These are phyloP conservation scores for Fusarium sp. DNA, from an alignment of 2,329 filamentous ascomycete genomes.

Conservation along the genomic window DNA sequence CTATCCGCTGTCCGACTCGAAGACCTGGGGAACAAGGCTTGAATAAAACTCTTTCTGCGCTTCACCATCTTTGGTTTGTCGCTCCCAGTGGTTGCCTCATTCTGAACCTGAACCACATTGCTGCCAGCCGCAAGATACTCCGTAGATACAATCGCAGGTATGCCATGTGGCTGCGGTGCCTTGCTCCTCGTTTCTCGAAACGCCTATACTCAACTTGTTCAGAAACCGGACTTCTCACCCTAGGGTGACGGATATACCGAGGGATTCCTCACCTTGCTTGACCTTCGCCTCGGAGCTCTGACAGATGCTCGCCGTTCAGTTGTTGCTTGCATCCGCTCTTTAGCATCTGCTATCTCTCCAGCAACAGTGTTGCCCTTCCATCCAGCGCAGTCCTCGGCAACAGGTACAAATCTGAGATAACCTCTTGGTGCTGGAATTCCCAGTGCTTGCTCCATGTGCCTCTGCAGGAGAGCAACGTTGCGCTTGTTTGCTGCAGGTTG, in stretches of 20 bases:
- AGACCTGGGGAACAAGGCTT: slow-evolving; percentile 52
- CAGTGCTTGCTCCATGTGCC: slow-evolving; percentile 77
- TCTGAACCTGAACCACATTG: background rate
- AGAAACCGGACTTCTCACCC: background rate
- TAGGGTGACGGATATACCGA: no score
- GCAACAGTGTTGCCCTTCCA: slow-evolving; percentile 76
- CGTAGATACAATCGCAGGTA: background rate
- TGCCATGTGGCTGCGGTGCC: background rate
- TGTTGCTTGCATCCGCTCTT: slow-evolving; percentile 3
- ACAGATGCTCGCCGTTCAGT: slow-evolving; percentile 9
- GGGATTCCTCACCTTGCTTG: slow-evolving; percentile 30
- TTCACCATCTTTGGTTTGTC: slow-evolving; percentile 42
- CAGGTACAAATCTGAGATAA: slow-evolving; percentile 76
- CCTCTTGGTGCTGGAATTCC: slow-evolving; percentile 74
- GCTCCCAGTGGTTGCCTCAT: background rate
- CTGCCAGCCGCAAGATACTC: background rate
- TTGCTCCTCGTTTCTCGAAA: slow-evolving; percentile 9
- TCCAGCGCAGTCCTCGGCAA: slow-evolving; percentile 77
- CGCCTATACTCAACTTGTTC: slow-evolving; percentile 7
- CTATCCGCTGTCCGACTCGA: slow-evolving; percentile 4
- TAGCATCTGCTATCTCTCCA: slow-evolving; percentile 63
- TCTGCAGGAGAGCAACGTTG: slow-evolving; percentile 81
- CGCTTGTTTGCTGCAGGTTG: slow-evolving; percentile 82
- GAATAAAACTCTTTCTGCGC: slow-evolving; percentile 60
- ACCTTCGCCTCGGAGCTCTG: slow-evolving; percentile 25